Conservation (phyloP, 129 eudicot genomes). For the Pittosporum tobira region DNA sequence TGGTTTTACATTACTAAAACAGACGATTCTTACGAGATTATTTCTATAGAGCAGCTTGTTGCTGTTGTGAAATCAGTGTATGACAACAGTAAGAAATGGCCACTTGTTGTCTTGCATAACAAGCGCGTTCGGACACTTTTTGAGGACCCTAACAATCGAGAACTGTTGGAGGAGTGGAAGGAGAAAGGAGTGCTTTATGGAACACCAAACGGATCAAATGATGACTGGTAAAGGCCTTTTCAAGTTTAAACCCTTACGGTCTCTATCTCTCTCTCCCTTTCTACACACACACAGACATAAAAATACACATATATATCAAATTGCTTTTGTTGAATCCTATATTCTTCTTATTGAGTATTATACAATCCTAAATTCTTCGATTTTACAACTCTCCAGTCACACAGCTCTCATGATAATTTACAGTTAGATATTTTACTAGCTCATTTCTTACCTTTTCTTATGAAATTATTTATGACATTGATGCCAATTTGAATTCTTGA, state of each 20-base stretch:
- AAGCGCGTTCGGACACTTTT: slow-evolving; percentile 63
- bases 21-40: slow-evolving; percentile 9
- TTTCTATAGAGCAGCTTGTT: slow-evolving; percentile 78
- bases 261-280: not conserved
- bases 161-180: slow-evolving; percentile 62
- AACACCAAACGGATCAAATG: slow-evolving; percentile 94
- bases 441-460: not conserved
- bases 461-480: not conserved
- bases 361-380: not conserved
- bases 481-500: not conserved
- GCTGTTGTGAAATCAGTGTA: slow-evolving; percentile 70
- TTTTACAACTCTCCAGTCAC: not conserved
- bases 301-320: no score
- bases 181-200: slow-evolving; percentile 53
- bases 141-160: slow-evolving; percentile 54
- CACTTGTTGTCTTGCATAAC: slow-evolving; percentile 73
- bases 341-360: not conserved
- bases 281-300: no score
- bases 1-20: not conserved
- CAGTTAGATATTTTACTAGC: not conserved
- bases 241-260: not conserved
- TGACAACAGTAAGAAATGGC: slow-evolving; percentile 72
- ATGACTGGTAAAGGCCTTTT: slow-evolving; percentile 61
- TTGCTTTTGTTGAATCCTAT: not conserved
- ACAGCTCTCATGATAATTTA: not conserved